Base-by-base conservation (phyloP, 345 rosid species). In the Populus alba region DNA sequence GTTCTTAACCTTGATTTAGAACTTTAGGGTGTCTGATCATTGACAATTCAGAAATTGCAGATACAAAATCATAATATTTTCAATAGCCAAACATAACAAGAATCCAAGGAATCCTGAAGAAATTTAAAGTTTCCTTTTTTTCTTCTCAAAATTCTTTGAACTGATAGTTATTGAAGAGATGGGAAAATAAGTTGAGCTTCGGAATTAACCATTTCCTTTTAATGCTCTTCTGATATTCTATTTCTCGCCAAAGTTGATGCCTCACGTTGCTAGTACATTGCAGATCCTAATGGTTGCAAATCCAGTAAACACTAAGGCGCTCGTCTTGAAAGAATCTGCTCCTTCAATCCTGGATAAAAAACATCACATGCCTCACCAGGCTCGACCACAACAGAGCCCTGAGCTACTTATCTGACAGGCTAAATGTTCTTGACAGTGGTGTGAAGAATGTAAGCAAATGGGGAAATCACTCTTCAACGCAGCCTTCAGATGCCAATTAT, bases 401-500 rank as follows among this genome's bases (percentile, higher is more conserved):
- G n/a, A 92, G 89, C 67, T 90, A 83, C 75, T 81, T 93, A 81
- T 86, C 98, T 1, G 93, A 90, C 74, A 92, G 80, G 83, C 82
- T 92, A 35, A 66, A 82, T 62, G 89, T 88, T 80, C 85, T 83
- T 0, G 92, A 89, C n/a, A 77, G 85, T 35, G 87, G 87, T 31
- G 91, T 93, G 62, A 93, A 88, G 82, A 93, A 95, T 37, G 89
- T 90, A 6, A 86, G 88, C 74, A 83, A 92, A 23, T 93, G 98
- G 96, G 97, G 98, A 22, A 92, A 92, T 81, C 98, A 92, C 78
- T 95, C 95, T n/a, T 90, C 94, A 25, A 91, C 97, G 62, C 98
- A 92, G 39, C 90, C 90, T 77, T 97, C 97, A 29, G 98, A 95
- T 80, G 91, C 78, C 75, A 91, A 80, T 68, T 95, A 95, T 27